These are phyloP conservation scores for Penicillium antarcticum DNA, from an alignment of 495 filamentous ascomycete species.

Conservation along the genomic window DNA sequence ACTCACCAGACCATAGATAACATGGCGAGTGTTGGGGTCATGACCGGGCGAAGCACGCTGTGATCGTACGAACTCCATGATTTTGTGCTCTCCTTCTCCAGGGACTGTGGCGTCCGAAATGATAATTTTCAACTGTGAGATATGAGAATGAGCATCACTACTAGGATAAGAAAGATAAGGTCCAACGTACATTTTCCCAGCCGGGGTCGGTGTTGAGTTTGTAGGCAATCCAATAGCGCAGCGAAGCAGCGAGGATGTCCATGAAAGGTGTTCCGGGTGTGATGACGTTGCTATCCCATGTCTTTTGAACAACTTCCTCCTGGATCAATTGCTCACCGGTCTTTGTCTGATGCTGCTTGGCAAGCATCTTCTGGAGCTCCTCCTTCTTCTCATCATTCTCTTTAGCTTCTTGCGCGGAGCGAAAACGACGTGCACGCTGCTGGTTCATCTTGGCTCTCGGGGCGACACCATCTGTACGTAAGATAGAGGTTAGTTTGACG, in stretches of 20 bases:
- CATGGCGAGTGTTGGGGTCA: constrained; percentile 94
- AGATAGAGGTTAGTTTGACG: constrained; percentile 1
- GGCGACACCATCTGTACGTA: constrained; percentile 75
- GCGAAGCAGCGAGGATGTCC: constrained; percentile 86
- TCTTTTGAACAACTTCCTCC: constrained; percentile 75
- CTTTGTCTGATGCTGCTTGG: constrained; percentile 59
- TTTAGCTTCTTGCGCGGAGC: constrained; percentile 88
- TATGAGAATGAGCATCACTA: constrained; percentile 18
- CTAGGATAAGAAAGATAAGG: not conserved
- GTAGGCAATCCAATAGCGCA: constrained; percentile 94
- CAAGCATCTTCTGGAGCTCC: constrained; percentile 77
- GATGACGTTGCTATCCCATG: constrained; percentile 96
- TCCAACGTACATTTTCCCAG: constrained; percentile 70
- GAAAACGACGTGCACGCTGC: constrained; percentile 86
- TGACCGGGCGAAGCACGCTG: constrained; percentile 87
- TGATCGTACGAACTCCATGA: constrained; percentile 96
- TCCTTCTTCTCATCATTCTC: constrained; percentile 91
- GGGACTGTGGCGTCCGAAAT: constrained; percentile 98
- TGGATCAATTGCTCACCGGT: constrained; percentile 53
- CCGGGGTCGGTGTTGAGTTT: constrained; percentile 95
- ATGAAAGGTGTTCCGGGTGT: constrained; percentile 99
- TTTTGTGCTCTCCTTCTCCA: constrained; percentile 98
- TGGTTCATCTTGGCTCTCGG: constrained; percentile 98
- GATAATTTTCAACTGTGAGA: constrained; percentile 75
- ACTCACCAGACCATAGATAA: constrained; percentile 78